Evolutionary conservation across 116 monocot species (phyloP).

Genomic region (Phalaenopsis hybrid): DNA sequence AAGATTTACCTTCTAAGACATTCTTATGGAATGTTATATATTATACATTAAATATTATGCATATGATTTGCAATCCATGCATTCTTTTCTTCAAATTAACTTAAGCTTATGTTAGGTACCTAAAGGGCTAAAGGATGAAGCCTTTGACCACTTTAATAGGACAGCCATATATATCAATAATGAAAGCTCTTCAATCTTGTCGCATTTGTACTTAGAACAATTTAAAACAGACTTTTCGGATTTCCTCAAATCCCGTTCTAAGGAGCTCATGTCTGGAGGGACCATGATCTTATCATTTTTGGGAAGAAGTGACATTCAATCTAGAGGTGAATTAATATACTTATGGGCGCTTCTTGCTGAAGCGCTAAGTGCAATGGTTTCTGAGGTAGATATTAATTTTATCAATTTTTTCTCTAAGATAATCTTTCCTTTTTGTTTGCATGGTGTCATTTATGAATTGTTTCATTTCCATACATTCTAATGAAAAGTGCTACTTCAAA

Average conservation of each 20-base stretch:
- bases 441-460: too few species aligned
- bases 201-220: slow-evolving; percentile 14
- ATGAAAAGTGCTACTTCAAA: too few species aligned
- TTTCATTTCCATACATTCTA: too few species aligned
- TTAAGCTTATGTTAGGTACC: slow-evolving; percentile 18
- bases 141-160: not conserved
- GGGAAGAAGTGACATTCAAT: slow-evolving; percentile 3
- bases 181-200: slow-evolving; percentile 9
- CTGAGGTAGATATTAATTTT: slow-evolving; percentile 7
- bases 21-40: too few species aligned
- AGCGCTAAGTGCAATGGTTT: slow-evolving; percentile 13
- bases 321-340: not conserved
- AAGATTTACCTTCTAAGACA: too few species aligned
- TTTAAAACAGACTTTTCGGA: slow-evolving; percentile 18
- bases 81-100: too few species aligned
- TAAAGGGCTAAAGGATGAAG: slow-evolving; percentile 11
- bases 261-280: slow-evolving; percentile 21
- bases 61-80: too few species aligned
- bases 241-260: slow-evolving; percentile 18
- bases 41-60: too few species aligned
- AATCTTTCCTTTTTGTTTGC: too few species aligned
- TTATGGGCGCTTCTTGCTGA: slow-evolving; percentile 9
- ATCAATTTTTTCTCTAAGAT: too few species aligned
- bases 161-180: slow-evolving; percentile 22
- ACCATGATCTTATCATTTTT: slow-evolving; percentile 23